Base-by-base conservation (phyloP, 805 yeast species). In the Brettanomyces sp. region DNA sequence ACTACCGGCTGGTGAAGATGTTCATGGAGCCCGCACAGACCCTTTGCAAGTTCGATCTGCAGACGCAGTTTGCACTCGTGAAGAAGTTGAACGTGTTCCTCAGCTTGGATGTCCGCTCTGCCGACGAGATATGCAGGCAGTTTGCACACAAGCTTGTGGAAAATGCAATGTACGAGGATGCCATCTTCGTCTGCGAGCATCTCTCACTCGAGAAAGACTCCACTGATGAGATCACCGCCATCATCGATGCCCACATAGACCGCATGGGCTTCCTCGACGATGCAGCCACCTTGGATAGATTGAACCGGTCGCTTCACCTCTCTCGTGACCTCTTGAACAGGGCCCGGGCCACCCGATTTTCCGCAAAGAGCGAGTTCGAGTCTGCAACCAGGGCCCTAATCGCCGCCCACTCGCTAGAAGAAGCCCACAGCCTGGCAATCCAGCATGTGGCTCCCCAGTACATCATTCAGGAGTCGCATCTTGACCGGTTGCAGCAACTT, bases 371-470 rank as follows among this genome's bases (percentile, higher is more conserved):
- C 3, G 74, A 83, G 43, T 73, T 68, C 52, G 69, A 80, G 64
- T 67, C 73, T 13, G 88, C 87, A 53, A 79, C 81, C 1, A 67
- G 72, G 41, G 76, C 81, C 28, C 72, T 83, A 41, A 63, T 87
- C 1, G 70, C 68, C 11, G 95, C 95, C 0, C 69, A 67, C 9
- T 60, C 73, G 43, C 76, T 76, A 67, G 68, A 63, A 0, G 79
- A 76, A 36, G 95, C 96, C 0, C 93, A 86, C 55, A 58, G 64
- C 2, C 64, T 77, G 1, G 63, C 86, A 4, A 54, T 80, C 7
- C 57, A 66, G 1, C 59, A 69, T 3, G 82, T 88, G 30, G 98
- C 91, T 0, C 98, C 98, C 7, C 60, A 63, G 12, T 74, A 82
- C 3, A 76, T 90, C 1, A 73, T 81, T 13, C 68, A 74, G n/a